Base-by-base conservation (phyloP, 1,284 basidiomycete genomes). In the Trametes polyzona region DNA sequence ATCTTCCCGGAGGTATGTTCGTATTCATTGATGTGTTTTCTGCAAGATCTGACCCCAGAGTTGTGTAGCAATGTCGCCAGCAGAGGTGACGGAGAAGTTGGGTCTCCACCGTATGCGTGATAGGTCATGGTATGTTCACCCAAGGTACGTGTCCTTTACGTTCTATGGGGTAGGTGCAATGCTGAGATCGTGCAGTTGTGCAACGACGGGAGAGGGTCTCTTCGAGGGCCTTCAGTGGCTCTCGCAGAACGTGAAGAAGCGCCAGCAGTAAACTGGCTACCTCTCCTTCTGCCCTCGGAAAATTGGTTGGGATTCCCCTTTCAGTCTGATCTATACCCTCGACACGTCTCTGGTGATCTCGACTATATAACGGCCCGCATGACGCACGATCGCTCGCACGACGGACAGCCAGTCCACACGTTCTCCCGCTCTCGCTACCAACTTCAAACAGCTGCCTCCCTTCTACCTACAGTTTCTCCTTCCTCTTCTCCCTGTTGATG, bases 121-220 rank as follows among this genome's bases (percentile, higher is more conserved):
- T 71, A 83, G 97, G 63, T 95, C 93, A 73, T 99, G 97, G 97
- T 99, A 97, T 81, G 95, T 97, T 42, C 95, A 98, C 77, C 96
- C 96, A 50, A 96, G 94, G 93, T 95, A 73, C 58, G 87, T 61
- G 32, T 37, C 7, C 44, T 21, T 1, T 37, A 23, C 29, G 26
- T 16, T 2, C 19, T 12, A 14, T 27, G 19, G 10, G 37, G 17
- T 10, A 21, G 19, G 21, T 16, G 1, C 29, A 9, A 11, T 24
- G 17, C 54, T 63, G 19, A 65, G 21, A 17, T 26, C 66, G 41
- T 57, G 4, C 61, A 96, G 93, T 76, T 96, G 94, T 70, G 94
- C 94, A n/a, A 95, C 93, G 17, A 95, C 93, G 17, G 95, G 95
- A 35, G 95, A 97, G 74, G 95, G 95, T 58, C 81, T 98, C 23